Percentiles rank a stretch among this genome's conserved stretches.
Conservation (phyloP, 2,329 filamentous ascomycete genomes). For the Cryphonectria japonica region DNA sequence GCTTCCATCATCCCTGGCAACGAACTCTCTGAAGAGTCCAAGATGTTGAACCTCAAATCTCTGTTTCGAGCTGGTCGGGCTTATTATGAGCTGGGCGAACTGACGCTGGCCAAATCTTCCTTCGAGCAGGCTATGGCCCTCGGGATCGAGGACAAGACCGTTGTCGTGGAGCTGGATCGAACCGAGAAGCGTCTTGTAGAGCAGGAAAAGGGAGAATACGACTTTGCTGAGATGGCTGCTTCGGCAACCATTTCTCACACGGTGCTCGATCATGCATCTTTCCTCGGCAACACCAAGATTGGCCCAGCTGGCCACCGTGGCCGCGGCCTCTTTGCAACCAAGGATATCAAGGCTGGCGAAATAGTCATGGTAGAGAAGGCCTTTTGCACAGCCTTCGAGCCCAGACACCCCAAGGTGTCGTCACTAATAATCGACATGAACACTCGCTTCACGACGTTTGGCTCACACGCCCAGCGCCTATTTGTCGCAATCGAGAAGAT, state of each 20-base stretch:
- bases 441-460: not conserved
- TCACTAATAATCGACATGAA: not conserved
- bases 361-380: slow-evolving; percentile 49
- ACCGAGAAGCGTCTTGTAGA: slow-evolving; percentile 29
- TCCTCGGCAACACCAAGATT: slow-evolving; percentile 40
- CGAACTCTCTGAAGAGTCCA: not conserved
- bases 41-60: not conserved
- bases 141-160: not conserved
- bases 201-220: slow-evolving; percentile 36
- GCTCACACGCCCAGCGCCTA: slow-evolving; percentile 11
- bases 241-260: slow-evolving; percentile 30
- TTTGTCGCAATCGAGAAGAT: slow-evolving; percentile 28
- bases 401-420: not conserved
- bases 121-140: not conserved
- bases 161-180: not conserved
- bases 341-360: slow-evolving; percentile 43
- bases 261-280: slow-evolving; percentile 41
- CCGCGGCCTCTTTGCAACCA: slow-evolving; percentile 47
- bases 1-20: not conserved
- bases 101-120: not conserved
- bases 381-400: not conserved
- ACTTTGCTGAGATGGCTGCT: slow-evolving; percentile 36
- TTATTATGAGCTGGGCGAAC: slow-evolving; percentile 1
- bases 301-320: slow-evolving; percentile 41
- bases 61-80: slow-evolving; percentile 1